Percentiles rank a stretch among this genome's conserved stretches.
Evolutionary conservation across 768 basidiomycete species (phyloP).

Genomic region (Tricholoma saponaceum): DNA sequence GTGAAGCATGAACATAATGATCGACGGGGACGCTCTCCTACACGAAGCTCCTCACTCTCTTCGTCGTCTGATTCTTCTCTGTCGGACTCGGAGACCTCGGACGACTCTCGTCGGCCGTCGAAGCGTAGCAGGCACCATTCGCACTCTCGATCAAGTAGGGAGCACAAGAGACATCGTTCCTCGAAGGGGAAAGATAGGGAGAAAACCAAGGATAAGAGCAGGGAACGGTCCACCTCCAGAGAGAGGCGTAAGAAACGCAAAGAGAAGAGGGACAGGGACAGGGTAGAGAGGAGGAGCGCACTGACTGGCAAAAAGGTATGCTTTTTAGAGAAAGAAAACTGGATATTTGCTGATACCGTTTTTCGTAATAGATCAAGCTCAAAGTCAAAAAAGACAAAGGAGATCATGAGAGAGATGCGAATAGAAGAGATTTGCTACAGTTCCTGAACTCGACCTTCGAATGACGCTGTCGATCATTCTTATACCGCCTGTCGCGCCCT

Average conservation of each 20-base stretch:
- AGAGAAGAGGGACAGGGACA: constrained; percentile 13
- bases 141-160: constrained; percentile 7
- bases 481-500: background rate
- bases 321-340: background rate
- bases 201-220: background rate
- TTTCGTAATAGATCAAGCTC: constrained; percentile 15
- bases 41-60: constrained; percentile 6
- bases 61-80: constrained; percentile 7
- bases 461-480: background rate
- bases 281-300: constrained; percentile 17
- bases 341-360: background rate
- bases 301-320: constrained; percentile 19
- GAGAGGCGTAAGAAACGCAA: constrained; percentile 14
- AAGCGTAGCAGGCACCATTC: constrained; percentile 10
- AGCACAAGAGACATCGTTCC: background rate
- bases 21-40: constrained; percentile 6
- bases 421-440: constrained; percentile 16
- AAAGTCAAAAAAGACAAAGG: constrained; percentile 22
- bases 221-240: constrained; percentile 11
- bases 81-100: constrained; percentile 1
- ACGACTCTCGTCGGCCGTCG: background rate
- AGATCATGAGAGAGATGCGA: constrained; percentile 19
- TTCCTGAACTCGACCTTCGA: constrained; percentile 20
- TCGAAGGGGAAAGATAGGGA: constrained; percentile 5
- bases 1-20: constrained; percentile 1